A percentile compares a stretch with the other conserved stretches of the same genome.
Conservation (phyloP, 2,329 filamentous ascomycete genomes). For the Pseudophaeomoniella oleicola region DNA sequence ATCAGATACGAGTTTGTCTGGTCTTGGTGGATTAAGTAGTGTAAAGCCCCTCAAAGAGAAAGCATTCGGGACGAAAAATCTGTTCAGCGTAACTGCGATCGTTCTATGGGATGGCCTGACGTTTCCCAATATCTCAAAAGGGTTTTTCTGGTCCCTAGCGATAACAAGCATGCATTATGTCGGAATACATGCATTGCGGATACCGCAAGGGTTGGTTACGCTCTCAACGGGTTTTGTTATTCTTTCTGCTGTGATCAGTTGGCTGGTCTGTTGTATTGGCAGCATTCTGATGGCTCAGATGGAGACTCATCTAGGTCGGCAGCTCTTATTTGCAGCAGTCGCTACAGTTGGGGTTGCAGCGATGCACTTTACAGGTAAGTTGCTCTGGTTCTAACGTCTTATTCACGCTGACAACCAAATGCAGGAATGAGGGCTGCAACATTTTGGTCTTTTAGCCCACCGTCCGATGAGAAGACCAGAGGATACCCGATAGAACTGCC, state of each 20-base stretch:
- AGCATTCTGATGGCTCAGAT: slow-evolving; percentile 18
- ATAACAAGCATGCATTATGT: slow-evolving; percentile 20
- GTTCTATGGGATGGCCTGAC: slow-evolving; percentile 13
- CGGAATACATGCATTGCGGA: slow-evolving; percentile 16
- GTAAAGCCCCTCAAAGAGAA: slow-evolving; percentile 5
- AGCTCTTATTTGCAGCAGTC: slow-evolving; percentile 17
- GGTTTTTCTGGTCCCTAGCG: slow-evolving; percentile 19
- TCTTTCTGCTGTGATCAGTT: slow-evolving; percentile 17
- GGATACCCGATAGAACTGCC: slow-evolving; percentile 19
- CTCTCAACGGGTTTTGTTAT: slow-evolving; percentile 14
- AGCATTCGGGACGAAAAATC: slow-evolving; percentile 8
- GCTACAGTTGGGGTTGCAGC: slow-evolving; percentile 19
- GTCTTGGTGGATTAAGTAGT: slow-evolving; percentile 2
- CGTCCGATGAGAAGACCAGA: slow-evolving; percentile 9
- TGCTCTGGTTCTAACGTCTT: too few species aligned
- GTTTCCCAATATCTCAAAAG: slow-evolving; percentile 12
- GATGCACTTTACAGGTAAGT: slow-evolving; percentile 17
- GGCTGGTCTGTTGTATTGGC: slow-evolving; percentile 18
- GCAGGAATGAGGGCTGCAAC: slow-evolving; percentile 16
- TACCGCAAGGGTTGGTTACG: slow-evolving; percentile 15
- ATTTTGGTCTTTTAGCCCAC: slow-evolving; percentile 14
- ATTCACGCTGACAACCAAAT: too few species aligned
- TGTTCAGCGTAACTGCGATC: slow-evolving; percentile 9
- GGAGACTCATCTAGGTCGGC: slow-evolving; percentile 17
- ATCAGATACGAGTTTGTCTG: slow-evolving; percentile 1